Evolutionary conservation across 805 yeast genomes (phyloP).

Genomic region (Debaryomyces hansenii): DNA sequence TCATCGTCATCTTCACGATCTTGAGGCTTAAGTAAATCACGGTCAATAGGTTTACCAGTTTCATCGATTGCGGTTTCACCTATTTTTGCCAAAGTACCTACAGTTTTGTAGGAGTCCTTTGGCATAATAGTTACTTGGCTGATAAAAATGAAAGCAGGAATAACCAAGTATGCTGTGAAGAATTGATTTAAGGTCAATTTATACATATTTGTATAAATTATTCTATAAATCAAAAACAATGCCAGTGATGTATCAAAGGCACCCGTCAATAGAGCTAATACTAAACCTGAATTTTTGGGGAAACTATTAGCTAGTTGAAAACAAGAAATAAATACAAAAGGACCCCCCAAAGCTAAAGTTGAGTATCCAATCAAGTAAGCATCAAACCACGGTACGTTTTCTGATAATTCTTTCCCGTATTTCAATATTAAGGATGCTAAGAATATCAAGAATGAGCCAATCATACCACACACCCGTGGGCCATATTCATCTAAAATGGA

Average conservation of each 20-base stretch:
- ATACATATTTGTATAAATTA: conserved; percentile 51
- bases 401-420: conserved; percentile 29
- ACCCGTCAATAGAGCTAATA: conserved; percentile 85
- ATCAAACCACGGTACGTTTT: conserved; percentile 39
- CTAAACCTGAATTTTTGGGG: conserved; percentile 77
- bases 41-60: conserved; percentile 56
- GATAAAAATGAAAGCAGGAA: conserved; percentile 73
- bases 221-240: conserved; percentile 70
- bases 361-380: conserved; percentile 75
- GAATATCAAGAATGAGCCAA: conserved; percentile 64
- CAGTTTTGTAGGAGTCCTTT: conserved; percentile 65
- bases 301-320: conserved; percentile 86
- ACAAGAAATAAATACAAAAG: conserved; percentile 86
- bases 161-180: conserved; percentile 65
- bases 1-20: conserved; percentile 29
- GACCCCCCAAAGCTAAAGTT: conserved; percentile 84
- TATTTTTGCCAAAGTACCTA: conserved; percentile 64
- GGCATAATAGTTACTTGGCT: conserved; percentile 87
- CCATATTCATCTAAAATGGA: conserved; percentile 75
- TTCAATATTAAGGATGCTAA: conserved; percentile 54
- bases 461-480: conserved; percentile 73
- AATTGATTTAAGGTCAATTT: conserved; percentile 53
- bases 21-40: conserved; percentile 40
- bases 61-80: conserved; percentile 76
- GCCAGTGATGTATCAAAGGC: conserved; percentile 95